Evolutionary conservation across 2,329 filamentous ascomycete species (phyloP).

Genomic region (Sarocladium brachiariae): DNA sequence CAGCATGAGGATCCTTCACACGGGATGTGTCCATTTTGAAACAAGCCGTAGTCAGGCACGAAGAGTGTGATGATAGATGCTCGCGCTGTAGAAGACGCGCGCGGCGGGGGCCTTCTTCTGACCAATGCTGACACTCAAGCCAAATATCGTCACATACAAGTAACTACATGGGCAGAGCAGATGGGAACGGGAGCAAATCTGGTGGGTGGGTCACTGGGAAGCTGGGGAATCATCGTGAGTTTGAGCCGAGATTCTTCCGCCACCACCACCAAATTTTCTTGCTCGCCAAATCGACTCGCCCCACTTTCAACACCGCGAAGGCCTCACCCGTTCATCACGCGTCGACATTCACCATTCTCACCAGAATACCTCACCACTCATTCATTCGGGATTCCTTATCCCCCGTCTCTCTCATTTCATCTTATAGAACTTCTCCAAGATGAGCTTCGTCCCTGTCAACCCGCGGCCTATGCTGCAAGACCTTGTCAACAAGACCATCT

Average conservation of each 20-base stretch:
- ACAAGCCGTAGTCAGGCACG: background rate
- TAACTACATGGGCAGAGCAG: too few relatives aligned
- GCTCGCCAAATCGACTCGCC: background rate
- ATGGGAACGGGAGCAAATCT: too few relatives aligned
- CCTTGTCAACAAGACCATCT: slow-evolving; percentile 83
- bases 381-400: background rate
- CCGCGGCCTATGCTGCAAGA: slow-evolving; percentile 93
- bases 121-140: too few relatives aligned
- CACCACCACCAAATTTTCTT: slow-evolving; percentile 8
- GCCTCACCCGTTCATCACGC: slow-evolving; percentile 9
- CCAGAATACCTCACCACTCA: background rate
- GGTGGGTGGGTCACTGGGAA: background rate
- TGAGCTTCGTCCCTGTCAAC: slow-evolving; percentile 81
- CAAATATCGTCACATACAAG: too few relatives aligned
- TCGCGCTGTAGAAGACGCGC: too few relatives aligned
- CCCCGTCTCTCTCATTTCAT: background rate
- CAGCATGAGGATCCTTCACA: too few relatives aligned
- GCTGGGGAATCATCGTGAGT: background rate
- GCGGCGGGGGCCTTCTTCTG: too few relatives aligned
- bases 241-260: slow-evolving; percentile 7
- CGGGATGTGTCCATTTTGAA: too few relatives aligned
- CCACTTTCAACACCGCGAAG: slow-evolving; percentile 7
- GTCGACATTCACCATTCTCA: background rate
- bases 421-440: slow-evolving; percentile 16
- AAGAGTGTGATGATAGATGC: too few relatives aligned